Conservation (phyloP, 192 early-diverging fungal species). For the Podila horticola region DNA sequence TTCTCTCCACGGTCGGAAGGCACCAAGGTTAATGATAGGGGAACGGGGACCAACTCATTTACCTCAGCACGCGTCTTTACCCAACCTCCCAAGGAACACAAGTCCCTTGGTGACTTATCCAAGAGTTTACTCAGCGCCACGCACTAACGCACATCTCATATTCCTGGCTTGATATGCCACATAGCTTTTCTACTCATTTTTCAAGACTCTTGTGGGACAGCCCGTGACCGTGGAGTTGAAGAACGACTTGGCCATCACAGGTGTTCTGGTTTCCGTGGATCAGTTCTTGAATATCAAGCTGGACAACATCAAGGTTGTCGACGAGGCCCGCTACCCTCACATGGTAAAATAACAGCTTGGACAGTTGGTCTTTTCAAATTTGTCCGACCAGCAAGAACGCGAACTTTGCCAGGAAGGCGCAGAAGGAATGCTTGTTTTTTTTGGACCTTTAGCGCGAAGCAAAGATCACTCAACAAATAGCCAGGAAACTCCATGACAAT, state of each 20-base stretch:
- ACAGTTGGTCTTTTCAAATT: background rate
- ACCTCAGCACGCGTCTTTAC: too few species aligned
- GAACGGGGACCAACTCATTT: too few species aligned
- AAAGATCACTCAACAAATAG: too few species aligned
- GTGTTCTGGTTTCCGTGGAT: constrained; percentile 96
- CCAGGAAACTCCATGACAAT: too few species aligned
- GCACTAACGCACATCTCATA: background rate
- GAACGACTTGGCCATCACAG: constrained; percentile 95
- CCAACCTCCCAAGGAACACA: too few species aligned
- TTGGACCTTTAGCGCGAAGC: too few species aligned
- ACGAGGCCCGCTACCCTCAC: constrained; percentile 93
- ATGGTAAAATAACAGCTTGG: constrained; percentile 71
- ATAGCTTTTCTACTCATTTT: constrained; percentile 99
- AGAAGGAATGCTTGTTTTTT: too few species aligned
- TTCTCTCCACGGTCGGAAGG: too few species aligned
- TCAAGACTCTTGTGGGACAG: constrained; percentile 98
- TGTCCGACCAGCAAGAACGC: too few species aligned
- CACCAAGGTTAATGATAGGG: too few species aligned
- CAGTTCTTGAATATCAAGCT: constrained; percentile 99
- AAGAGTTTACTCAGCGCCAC: background rate
- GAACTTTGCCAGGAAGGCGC: too few species aligned
- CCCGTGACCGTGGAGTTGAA: constrained; percentile 97
- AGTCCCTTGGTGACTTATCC: background rate
- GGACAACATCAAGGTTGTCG: constrained; percentile 87
- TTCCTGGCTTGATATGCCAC: too few species aligned